Evolutionary conservation across 116 monocot genomes (phyloP), one percentile per base, ranked within the genome.

Genomic region (Dioscorea cayenensis): DNA sequence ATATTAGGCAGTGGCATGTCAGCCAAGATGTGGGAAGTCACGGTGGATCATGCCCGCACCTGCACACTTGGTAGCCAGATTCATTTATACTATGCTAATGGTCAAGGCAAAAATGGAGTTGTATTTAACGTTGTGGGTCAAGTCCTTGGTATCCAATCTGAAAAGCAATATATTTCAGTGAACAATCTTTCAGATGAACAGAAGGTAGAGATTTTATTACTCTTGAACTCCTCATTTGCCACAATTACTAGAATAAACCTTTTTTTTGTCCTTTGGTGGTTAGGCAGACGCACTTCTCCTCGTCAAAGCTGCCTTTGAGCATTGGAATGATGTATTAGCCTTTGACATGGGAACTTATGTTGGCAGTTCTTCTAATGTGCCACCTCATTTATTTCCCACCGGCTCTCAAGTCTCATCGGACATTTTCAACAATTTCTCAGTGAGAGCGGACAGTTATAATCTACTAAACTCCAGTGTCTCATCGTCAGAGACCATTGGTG

Each of bases 1-100:
- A 92, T 92, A 17, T 77, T 96, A 51, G 96, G 96, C 64, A 82
- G 77, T 64, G 92, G 95, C 43, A 92, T 96, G 92, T 96, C 96
- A 20, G 64, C 86, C 28, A 96, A 85, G 77, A 92, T 96, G 96
- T 96, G 96, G 96, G 92, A 96, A 28, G 73, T 76, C 16, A 86
- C 83, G 14, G 72, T 90, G 38, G 96, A 96, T 35, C 96, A 96
- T 76, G 92, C 96, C 32, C 80, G 83, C 58, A 96, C 86, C 16
- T 92, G 92, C 43, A 67, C 69, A 9, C 66, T 86, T 11, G 55
- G 67, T 21, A 77, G 77, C 37, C 82, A 86, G 64, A 38, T 86
- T 76, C 77, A 83, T 76, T 66, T 81, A 0, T 84, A 90, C 64
- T 79, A 68, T 50, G 73, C 78, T 32, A 61, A 84, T 38, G 13